Base-by-base conservation (phyloP, 2,329 filamentous ascomycete genomes). In the Ampelomyces quisqualis region DNA sequence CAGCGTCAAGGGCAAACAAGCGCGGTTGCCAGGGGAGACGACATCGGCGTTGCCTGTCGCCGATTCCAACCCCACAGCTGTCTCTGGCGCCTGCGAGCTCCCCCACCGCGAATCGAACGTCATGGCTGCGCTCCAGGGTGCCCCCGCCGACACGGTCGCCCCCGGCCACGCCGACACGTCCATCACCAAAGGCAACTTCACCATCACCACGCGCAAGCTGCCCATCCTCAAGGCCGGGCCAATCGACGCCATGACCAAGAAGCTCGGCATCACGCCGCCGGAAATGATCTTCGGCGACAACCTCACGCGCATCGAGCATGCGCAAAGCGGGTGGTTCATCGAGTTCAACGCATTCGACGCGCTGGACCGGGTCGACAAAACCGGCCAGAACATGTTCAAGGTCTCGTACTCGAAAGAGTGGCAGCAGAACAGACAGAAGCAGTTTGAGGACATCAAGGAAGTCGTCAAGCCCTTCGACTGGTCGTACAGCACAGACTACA, bases 251-350 rank as follows among this genome's bases (percentile, higher is more conserved):
- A 88, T 98, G 81, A 84, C 84, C 27, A 76, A 77, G 42, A 81
- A 80, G 49, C 78, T 98, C 38, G 84, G 84, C 20, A 96, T 98
- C 63, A 83, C 91, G 13, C 82, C 91, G 27, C 93, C 93, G 7
- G 93, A 98, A 73, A 98, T 98, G 93, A 98, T 98, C 53, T 98
- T 98, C 65, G 93, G 93, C 47, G 90, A 98, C 74, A 98, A 98
- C 69, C 74, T 86, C 43, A 84, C 95, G 27, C 73, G 80, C 5
- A 77, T 98, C 45, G 76, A 82, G 38, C 89, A 97, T 71, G 48
- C 73, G n/a, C 77, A 79, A 14, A 82, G 79, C 13, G 81, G 82
- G 29, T 98, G 90, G 89, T 74, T 75, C 30, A 75, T 97, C 49
- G 73, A 78, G 38, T 98, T 98, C 75, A 85, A 85, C 65, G 86